Conservation (phyloP, 441 rosid species). For the Corymbia calophylla region DNA sequence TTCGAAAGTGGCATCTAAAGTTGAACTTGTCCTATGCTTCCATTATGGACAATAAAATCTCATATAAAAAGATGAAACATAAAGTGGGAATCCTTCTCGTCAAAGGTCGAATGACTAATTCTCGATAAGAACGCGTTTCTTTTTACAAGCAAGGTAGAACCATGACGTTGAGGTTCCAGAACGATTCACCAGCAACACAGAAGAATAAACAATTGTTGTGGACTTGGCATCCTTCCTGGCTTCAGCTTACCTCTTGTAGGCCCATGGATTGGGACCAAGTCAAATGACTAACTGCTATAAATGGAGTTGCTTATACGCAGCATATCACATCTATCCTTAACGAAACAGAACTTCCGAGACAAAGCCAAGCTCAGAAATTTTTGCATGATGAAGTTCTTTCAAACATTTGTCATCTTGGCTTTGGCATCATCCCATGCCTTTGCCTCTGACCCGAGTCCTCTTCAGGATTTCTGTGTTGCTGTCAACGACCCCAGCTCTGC, state of each 20-base stretch:
- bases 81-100: background rate
- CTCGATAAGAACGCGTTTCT: background rate
- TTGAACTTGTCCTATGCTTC: background rate
- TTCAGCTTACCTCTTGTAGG: background rate
- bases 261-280: background rate
- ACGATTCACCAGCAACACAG: background rate
- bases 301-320: background rate
- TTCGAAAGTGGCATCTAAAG: background rate
- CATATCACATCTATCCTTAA: background rate
- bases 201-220: background rate
- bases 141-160: background rate
- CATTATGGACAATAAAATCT: background rate
- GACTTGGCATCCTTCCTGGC: background rate
- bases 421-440: background rate
- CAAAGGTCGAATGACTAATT: background rate
- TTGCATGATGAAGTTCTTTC: background rate
- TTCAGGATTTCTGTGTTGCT: conserved; percentile 1
- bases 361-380: background rate
- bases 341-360: background rate
- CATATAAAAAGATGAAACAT: background rate
- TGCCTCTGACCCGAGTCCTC: background rate
- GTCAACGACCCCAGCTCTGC: background rate
- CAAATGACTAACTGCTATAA: background rate
- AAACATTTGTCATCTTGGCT: background rate
- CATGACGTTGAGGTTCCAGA: background rate